A percentile compares a stretch with the other conserved stretches of the same genome.
Evolutionary conservation across 371 early-diverging fungal species (phyloP).

Genomic region (Rhizomucor pusillus): DNA sequence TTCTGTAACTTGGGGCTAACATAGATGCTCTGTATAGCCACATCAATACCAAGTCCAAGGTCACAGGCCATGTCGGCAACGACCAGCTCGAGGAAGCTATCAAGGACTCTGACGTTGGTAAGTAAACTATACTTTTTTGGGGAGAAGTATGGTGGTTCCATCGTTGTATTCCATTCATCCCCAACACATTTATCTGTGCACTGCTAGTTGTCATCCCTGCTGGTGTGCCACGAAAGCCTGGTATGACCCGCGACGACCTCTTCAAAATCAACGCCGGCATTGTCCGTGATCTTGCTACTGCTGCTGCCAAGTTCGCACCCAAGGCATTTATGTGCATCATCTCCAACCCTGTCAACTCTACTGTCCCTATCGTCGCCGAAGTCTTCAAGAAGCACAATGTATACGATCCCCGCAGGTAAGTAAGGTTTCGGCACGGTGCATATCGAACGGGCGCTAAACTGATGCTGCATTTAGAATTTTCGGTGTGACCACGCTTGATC

Average conservation of each 20-base stretch:
- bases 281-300: conserved; percentile 74
- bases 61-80: conserved; percentile 49
- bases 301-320: conserved; percentile 76
- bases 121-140: conserved; percentile 3
- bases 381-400: conserved; percentile 72
- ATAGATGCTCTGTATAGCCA: conserved; percentile 32
- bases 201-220: conserved; percentile 89
- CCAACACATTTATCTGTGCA: neutral
- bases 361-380: conserved; percentile 85
- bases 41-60: conserved; percentile 74
- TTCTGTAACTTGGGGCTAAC: neutral
- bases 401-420: conserved; percentile 83
- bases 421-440: too few species aligned
- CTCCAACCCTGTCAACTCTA: conserved; percentile 93
- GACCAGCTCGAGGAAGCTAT: conserved; percentile 47
- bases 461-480: conserved; percentile 56
- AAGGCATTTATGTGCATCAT: conserved; percentile 82
- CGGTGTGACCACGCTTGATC: conserved; percentile 90
- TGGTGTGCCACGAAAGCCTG: conserved; percentile 89
- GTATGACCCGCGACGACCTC: conserved; percentile 89
- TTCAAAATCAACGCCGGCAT: conserved; percentile 92
- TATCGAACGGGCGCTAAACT: neutral
- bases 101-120: conserved; percentile 49
- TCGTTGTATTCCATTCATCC: neutral
- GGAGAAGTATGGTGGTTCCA: too few species aligned